phyloP scores from a whole-genome alignment of 2,329 filamentous ascomycete genomes.

The Penicillium sp. region DNA sequence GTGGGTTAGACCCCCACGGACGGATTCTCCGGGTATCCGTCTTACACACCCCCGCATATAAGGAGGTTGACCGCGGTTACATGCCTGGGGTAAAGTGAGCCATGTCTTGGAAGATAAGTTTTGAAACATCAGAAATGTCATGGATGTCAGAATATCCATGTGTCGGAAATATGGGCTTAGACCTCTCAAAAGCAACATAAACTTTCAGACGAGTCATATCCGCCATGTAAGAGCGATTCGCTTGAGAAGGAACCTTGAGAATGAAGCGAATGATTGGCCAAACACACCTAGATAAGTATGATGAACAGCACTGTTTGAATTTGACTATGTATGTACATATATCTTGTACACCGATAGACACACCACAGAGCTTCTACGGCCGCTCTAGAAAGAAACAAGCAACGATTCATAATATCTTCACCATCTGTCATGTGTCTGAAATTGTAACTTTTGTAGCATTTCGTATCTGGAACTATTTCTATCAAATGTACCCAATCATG shows the following conservation, averaged over 20 bases:
- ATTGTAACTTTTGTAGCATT: constrained; percentile 17
- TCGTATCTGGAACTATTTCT: constrained; percentile 11
- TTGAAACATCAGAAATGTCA: neutral
- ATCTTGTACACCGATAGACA: neutral
- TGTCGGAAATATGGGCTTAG: neutral
- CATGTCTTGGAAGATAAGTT: neutral
- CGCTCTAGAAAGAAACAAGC: neutral
- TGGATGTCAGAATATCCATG: neutral
- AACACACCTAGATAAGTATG: neutral
- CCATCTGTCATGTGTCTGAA: neutral
- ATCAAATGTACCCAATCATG: constrained; percentile 17
- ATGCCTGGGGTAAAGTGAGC: constrained; percentile 3
- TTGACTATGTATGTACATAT: neutral
- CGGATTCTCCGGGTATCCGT: constrained; percentile 21
- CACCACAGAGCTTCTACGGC: neutral
- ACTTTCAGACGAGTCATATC: neutral
- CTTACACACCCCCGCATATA: constrained; percentile 12
- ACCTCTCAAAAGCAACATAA: neutral
- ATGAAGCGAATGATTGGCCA: neutral
- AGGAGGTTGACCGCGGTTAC: neutral
- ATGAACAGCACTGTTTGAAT: neutral
- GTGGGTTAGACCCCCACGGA: constrained; percentile 13
- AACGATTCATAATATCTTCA: neutral
- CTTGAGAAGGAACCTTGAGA: too few species aligned
- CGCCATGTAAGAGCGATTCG: neutral